Conservation (phyloP, 2,329 filamentous ascomycete species). For the Phialophora chinensis region DNA sequence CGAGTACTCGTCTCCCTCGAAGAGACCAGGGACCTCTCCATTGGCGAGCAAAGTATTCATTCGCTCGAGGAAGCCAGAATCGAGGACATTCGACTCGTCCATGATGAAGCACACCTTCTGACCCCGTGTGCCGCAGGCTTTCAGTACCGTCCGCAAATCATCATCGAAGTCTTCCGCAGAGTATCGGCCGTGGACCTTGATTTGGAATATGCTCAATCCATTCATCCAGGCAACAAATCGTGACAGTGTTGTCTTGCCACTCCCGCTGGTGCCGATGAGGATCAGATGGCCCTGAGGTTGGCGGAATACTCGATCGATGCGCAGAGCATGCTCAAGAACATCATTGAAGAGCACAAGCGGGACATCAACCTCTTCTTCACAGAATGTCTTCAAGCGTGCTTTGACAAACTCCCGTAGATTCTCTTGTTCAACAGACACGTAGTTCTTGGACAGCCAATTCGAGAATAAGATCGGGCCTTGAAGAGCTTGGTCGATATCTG, state of each 20-base stretch:
- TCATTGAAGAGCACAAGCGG: conserved; percentile 99
- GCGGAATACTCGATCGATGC: conserved; percentile 97
- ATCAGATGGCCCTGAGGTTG: conserved; percentile 98
- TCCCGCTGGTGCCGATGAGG: conserved; percentile 96
- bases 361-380: conserved; percentile 98
- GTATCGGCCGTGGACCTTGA: conserved; percentile 99
- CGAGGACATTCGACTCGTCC: conserved; percentile 98
- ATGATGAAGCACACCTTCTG: conserved; percentile 99
- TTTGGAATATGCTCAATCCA: conserved; percentile 97
- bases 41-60: conserved; percentile 99
- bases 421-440: conserved; percentile 94
- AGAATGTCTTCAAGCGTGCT: conserved; percentile 95
- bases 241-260: conserved; percentile 96
- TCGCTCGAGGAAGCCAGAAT: conserved; percentile 96
- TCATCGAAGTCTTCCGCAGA: conserved; percentile 99
- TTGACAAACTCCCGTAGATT: conserved; percentile 97
- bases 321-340: conserved; percentile 94
- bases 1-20: conserved; percentile 98
- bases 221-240: conserved; percentile 99
- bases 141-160: conserved; percentile 89
- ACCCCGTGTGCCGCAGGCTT: conserved; percentile 93
- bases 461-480: conserved; percentile 96
- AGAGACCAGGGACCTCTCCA: conserved; percentile 97
- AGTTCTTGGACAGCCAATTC: conserved; percentile 99
- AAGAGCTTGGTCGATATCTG: conserved; percentile 86